Base-by-base conservation (phyloP, 139 green algal species). In the Auxenochlorella pyrenoidosa region DNA sequence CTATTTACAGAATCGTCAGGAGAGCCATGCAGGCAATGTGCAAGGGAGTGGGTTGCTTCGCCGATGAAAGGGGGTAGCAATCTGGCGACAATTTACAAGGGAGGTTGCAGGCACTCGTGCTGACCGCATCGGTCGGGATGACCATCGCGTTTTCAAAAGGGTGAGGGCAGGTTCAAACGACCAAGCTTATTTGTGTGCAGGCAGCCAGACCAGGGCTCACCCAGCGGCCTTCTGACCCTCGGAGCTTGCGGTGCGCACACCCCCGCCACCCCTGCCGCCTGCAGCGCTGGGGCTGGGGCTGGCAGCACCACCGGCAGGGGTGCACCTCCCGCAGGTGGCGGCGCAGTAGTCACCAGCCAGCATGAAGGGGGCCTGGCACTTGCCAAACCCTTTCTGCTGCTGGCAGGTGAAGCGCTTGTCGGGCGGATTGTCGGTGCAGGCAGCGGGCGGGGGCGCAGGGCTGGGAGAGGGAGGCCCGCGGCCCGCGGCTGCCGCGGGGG, bases 331-430 rank as follows among this genome's bases (percentile, higher is more conserved):
- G 68, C 89, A 92, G 75, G 80, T 92, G 36, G 40, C 5, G 38
- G 22, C 51, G 81, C 87, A 92, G 75, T 60, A 91, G 73, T 75
- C 63, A 44, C 73, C 76, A 38, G 71, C 5, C 44, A 59, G 8
- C 87, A 92, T 91, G 76, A 75, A 90, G 8, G n/a, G 13, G 2
- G 73, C 28, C 4, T 24, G 34, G 82, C 87, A 90, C 79, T 90
- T 78, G 79, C 88, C 88, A 24, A 75, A 92, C 32, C 28, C 22
- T 43, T 60, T 51, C 86, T 93, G 90, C 63, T 93, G 88, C 41
- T 77, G 30, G 90, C 90, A 93, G 51, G 70, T 90, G 87, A 84
- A 92, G 40, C n/a, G 19, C 26, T 43, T 63, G 22, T 79, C 60
- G 0, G 89, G 85, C 0, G 68, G 81, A 2, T 70, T 28, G 70